Conservation (phyloP, 2,329 filamentous ascomycete species). For the Microascus cirrosus region DNA sequence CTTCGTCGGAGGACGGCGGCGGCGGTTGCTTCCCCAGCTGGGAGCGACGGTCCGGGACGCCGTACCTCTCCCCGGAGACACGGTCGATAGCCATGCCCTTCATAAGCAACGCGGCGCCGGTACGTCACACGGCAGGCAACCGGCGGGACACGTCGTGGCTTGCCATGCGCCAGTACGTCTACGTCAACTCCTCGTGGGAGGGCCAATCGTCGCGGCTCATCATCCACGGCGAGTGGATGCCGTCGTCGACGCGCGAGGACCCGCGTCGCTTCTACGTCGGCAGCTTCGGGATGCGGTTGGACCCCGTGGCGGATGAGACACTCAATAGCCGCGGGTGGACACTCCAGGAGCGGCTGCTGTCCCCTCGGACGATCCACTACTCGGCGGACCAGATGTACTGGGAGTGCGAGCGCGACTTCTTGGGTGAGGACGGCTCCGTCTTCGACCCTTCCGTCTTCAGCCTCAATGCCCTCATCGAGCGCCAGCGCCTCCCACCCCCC, state of each 20-base stretch:
- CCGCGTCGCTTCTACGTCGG: neutral
- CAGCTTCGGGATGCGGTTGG: neutral
- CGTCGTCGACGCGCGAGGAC: constrained; percentile 5
- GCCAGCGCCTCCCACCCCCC: no score
- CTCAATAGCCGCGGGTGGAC: constrained; percentile 7
- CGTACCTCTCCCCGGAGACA: no score
- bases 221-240: constrained; percentile 2
- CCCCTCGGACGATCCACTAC: constrained; percentile 6
- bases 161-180: no score
- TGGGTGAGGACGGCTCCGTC: no score
- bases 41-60: no score
- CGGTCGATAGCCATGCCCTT: no score
- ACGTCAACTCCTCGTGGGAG: neutral
- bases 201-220: constrained; percentile 3
- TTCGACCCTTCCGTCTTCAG: no score
- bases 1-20: neutral
- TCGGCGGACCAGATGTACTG: neutral
- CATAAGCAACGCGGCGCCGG: no score
- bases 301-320: neutral
- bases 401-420: constrained; percentile 6
- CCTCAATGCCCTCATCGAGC: no score
- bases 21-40: no score
- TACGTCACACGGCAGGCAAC: no score
- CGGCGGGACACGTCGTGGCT: no score
- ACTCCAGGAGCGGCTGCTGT: constrained; percentile 8